phyloP scores from a whole-genome alignment of 2,329 filamentous ascomycete species.

The Aspergillus udagawae region DNA sequence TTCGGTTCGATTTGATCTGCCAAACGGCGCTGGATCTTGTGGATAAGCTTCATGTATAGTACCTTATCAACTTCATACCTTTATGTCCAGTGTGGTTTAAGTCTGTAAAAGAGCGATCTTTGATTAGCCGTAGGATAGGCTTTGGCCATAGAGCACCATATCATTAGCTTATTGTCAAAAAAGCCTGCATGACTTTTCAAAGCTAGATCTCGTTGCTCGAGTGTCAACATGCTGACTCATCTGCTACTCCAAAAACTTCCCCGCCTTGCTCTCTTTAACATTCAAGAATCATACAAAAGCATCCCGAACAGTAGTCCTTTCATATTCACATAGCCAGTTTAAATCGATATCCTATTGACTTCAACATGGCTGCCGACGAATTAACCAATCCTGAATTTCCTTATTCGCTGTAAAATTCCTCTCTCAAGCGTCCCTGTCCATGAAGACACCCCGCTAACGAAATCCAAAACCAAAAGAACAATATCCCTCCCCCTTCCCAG shows the following conservation, averaged over 20 bases:
- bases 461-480: slow-evolving; percentile 49
- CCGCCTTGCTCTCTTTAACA: background rate
- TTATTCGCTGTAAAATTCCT: slow-evolving; percentile 33
- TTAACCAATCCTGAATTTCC: slow-evolving; percentile 30
- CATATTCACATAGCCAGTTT: background rate
- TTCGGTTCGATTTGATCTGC: slow-evolving; percentile 1
- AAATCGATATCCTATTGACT: background rate
- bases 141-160: background rate
- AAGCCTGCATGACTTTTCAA: no score
- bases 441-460: slow-evolving; percentile 1
- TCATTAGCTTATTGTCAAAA: background rate
- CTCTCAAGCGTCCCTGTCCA: slow-evolving; percentile 7
- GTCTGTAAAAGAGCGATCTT: background rate
- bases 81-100: background rate
- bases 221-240: background rate
- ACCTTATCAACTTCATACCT: slow-evolving; percentile 2
- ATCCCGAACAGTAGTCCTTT: slow-evolving; percentile 8
- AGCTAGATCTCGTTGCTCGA: background rate
- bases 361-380: slow-evolving; percentile 19
- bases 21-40: slow-evolving; percentile 2
- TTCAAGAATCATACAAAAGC: background rate
- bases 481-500: slow-evolving; percentile 80
- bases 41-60: slow-evolving; percentile 1
- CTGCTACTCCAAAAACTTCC: background rate
- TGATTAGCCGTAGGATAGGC: background rate